Percentiles rank a stretch among this genome's conserved stretches.
phyloP scores from a whole-genome alignment of 352 stramenopile species.

The Halophytophthora polymorphica region DNA sequence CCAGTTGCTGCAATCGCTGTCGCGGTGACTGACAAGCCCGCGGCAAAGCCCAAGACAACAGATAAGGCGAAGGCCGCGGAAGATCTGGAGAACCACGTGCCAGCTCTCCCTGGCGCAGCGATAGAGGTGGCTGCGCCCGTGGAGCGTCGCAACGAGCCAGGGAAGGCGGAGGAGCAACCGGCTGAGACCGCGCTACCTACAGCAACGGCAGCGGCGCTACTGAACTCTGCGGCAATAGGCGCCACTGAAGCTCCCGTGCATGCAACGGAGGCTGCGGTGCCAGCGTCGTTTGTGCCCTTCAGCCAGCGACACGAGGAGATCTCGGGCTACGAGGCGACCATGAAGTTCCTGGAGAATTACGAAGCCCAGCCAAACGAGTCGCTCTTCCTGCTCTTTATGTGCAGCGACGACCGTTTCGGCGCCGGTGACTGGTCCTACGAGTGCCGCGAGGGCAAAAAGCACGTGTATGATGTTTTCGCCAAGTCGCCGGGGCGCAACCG shows the following conservation, averaged over 20 bases:
- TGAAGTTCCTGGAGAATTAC: conserved; percentile 53
- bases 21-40: conserved; percentile 5
- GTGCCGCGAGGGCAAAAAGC: conserved; percentile 41
- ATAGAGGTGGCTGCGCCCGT: neutral
- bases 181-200: too few species aligned
- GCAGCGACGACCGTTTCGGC: conserved; percentile 56
- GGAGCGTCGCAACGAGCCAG: conserved; percentile 8
- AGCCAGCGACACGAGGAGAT: conserved; percentile 40
- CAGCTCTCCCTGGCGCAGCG: conserved; percentile 13
- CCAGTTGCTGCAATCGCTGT: conserved; percentile 6
- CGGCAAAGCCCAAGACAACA: neutral
- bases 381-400: conserved; percentile 69
- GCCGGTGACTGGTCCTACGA: conserved; percentile 47
- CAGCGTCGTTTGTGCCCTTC: conserved; percentile 17
- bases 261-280: neutral
- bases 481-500: conserved; percentile 47
- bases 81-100: conserved; percentile 17
- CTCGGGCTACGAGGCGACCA: conserved; percentile 41
- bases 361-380: conserved; percentile 30
- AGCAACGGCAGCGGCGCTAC: neutral
- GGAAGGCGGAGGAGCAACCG: conserved; percentile 6
- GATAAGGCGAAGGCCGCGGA: neutral
- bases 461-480: conserved; percentile 58
- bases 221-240: neutral
- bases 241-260: neutral